Evolutionary conservation across 108 stramenopile genomes (phyloP).

Genomic region (Cyclotella baltica): DNA sequence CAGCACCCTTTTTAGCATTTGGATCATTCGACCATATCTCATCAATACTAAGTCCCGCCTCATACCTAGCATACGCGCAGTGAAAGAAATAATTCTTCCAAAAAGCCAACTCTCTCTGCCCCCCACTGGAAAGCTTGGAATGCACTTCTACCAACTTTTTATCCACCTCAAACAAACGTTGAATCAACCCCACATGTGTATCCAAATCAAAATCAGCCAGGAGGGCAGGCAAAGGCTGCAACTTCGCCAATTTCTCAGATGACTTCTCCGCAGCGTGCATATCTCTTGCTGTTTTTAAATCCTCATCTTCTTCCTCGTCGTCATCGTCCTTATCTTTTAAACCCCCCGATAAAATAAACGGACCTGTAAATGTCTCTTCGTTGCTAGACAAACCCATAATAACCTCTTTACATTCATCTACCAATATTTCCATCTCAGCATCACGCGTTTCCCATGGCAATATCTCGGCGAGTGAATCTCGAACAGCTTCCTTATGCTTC

Average conservation of each 20-base stretch:
- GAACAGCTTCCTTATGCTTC: conserved; percentile 66
- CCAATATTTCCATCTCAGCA: conserved; percentile 84
- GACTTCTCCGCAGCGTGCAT: conserved; percentile 56
- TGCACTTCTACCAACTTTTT: conserved; percentile 70
- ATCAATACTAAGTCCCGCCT: conserved; percentile 87
- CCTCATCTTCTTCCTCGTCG: conserved; percentile 49
- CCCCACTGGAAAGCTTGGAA: conserved; percentile 67
- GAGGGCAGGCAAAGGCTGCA: conserved; percentile 78
- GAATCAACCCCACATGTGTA: conserved; percentile 86
- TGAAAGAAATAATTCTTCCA: conserved; percentile 90
- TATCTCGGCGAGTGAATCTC: conserved; percentile 67
- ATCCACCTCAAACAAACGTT: conserved; percentile 75
- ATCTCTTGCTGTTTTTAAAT: conserved; percentile 42
- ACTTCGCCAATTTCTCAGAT: conserved; percentile 66
- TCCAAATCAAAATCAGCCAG: conserved; percentile 82
- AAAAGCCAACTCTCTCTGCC: conserved; percentile 72
- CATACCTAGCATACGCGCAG: conserved; percentile 86
- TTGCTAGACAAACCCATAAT: conserved; percentile 72
- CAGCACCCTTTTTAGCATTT: not conserved
- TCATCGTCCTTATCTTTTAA: conserved; percentile 48
- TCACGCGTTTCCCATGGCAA: conserved; percentile 89
- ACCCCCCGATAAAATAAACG: conserved; percentile 68
- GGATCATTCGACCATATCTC: conserved; percentile 87
- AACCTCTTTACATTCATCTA: conserved; percentile 88
- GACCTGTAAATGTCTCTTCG: conserved; percentile 80